These are phyloP conservation scores for Penicillium polonicum DNA, from an alignment of 2,329 filamentous ascomycete genomes.

Conservation along the genomic window DNA sequence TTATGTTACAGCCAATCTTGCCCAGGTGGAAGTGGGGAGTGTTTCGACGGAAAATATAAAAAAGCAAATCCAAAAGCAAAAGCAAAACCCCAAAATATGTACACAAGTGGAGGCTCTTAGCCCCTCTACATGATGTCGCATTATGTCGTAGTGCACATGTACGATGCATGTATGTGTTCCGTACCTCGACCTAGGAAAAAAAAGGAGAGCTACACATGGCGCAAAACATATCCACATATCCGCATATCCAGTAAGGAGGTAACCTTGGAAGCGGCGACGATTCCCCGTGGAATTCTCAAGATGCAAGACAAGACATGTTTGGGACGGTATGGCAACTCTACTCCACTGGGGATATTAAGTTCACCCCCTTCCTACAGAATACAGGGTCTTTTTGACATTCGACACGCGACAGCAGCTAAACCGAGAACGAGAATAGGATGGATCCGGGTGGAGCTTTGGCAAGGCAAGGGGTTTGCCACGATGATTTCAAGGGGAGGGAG, in stretches of 20 bases:
- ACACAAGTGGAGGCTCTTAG: neutral
- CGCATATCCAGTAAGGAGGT: neutral
- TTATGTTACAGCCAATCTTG: too few species aligned
- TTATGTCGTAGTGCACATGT: neutral
- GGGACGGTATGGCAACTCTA: neutral
- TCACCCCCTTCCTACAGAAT: neutral
- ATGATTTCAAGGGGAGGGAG: constrained; percentile 2
- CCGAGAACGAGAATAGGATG: neutral
- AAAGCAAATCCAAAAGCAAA: neutral
- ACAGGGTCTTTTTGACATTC: neutral
- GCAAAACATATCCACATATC: neutral
- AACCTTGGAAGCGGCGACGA: neutral
- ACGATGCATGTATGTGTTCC: neutral
- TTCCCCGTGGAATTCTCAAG: constrained; percentile 5
- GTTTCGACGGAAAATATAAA: neutral
- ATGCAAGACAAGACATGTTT: constrained; percentile 8
- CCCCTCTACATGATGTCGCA: neutral
- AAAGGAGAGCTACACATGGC: constrained; percentile 4
- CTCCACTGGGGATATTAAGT: neutral
- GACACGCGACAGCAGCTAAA: neutral
- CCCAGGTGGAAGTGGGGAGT: neutral
- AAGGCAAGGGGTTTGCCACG: constrained; percentile 9
- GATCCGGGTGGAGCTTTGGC: neutral
- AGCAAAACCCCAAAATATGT: neutral
- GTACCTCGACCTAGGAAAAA: neutral